phyloP scores from a whole-genome alignment of 345 rosid species.

The Rhizophora mangle region DNA sequence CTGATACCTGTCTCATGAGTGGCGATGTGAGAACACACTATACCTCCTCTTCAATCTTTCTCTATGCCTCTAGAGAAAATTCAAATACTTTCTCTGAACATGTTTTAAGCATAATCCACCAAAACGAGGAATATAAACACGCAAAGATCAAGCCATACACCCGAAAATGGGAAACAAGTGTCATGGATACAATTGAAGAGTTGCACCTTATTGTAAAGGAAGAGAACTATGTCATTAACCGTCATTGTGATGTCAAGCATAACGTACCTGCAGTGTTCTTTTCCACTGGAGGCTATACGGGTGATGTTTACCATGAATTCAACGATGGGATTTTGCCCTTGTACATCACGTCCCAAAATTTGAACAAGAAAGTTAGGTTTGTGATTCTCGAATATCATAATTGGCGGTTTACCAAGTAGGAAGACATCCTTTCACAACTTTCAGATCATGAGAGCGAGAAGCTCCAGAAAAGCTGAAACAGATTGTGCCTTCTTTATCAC shows the following conservation, averaged over 20 bases:
- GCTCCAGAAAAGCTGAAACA: conserved; percentile 30
- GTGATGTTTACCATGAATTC: conserved; percentile 79
- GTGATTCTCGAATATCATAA: conserved; percentile 71
- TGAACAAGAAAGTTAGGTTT: conserved; percentile 66
- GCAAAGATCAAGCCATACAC: conserved; percentile 80
- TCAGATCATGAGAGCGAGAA: conserved; percentile 48
- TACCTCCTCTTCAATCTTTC: conserved; percentile 60
- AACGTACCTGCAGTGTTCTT: conserved; percentile 73
- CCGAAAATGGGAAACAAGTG: conserved; percentile 74
- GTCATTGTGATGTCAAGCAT: conserved; percentile 53
- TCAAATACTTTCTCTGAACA: conserved; percentile 11
- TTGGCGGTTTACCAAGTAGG: conserved; percentile 85
- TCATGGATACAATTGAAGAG: conserved; percentile 70
- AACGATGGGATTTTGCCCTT: conserved; percentile 80
- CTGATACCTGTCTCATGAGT: conserved; percentile 69
- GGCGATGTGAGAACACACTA: conserved; percentile 70
- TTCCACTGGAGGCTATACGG: conserved; percentile 82
- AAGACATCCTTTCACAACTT: conserved; percentile 52
- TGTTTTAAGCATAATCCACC: conserved; percentile 17
- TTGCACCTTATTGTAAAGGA: conserved; percentile 44
- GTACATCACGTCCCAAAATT: conserved; percentile 70
- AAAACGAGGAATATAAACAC: conserved; percentile 24
- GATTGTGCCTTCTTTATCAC: conserved; percentile 19
- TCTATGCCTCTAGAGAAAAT: conserved; percentile 33
- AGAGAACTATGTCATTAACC: conserved; percentile 13